Percentiles rank a stretch among this genome's conserved stretches.
phyloP scores from a whole-genome alignment of 352 stramenopile species.

The Globisporangium apiculatum region DNA sequence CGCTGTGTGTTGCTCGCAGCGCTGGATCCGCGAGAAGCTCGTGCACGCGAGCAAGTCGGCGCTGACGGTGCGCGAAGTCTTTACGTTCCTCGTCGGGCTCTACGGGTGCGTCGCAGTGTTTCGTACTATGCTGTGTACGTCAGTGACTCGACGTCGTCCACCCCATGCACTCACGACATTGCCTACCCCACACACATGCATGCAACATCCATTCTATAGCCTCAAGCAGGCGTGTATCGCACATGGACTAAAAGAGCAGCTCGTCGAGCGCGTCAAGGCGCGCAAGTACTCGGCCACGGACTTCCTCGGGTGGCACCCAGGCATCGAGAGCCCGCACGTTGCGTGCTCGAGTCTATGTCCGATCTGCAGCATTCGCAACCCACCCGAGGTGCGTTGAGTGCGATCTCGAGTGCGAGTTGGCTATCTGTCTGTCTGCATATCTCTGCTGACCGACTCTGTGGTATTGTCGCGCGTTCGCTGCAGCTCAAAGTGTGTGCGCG shows the following conservation, averaged over 20 bases:
- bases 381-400: conserved; percentile 32
- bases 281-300: conserved; percentile 69
- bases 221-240: conserved; percentile 58
- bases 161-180: not conserved
- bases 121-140: not conserved
- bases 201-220: conserved; percentile 14
- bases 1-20: conserved; percentile 15
- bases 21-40: conserved; percentile 77
- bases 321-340: conserved; percentile 62
- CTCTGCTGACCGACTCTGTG: not conserved
- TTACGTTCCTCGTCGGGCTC: conserved; percentile 71
- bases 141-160: not conserved
- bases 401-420: no score
- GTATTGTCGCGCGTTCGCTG: not conserved
- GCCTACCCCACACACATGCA: no score
- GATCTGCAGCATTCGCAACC: conserved; percentile 68
- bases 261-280: conserved; percentile 43
- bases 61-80: conserved; percentile 63
- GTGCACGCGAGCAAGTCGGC: conserved; percentile 27
- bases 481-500: conserved; percentile 26
- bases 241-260: conserved; percentile 43
- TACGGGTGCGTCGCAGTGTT: conserved; percentile 39
- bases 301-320: conserved; percentile 76
- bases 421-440: not conserved
- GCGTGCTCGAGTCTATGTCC: conserved; percentile 67